These are phyloP conservation scores for Backusella psychrophila DNA, from an alignment of 192 early-diverging fungal species.

Conservation along the genomic window DNA sequence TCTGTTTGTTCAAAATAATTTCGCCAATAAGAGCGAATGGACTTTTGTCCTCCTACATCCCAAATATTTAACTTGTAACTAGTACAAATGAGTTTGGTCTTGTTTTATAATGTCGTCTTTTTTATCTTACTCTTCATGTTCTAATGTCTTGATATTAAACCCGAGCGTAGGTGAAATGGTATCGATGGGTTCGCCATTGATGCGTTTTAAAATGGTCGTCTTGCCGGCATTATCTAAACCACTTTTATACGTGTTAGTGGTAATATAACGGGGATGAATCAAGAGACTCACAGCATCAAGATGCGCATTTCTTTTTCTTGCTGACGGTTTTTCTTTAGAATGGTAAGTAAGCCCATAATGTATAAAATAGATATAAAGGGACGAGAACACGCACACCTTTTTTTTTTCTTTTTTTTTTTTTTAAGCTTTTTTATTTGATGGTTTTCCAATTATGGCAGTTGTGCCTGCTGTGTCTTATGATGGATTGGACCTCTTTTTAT, in stretches of 20 bases:
- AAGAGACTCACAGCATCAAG: constrained; percentile 70
- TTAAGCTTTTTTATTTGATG: background rate
- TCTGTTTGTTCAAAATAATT: constrained; percentile 99
- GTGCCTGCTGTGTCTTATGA: background rate
- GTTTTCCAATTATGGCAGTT: background rate
- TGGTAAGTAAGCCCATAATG: constrained; percentile 91
- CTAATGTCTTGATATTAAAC: constrained; percentile 96
- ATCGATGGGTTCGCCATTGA: constrained; percentile 90
- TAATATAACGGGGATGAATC: background rate
- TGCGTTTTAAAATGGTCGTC: constrained; percentile 94
- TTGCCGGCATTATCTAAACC: constrained; percentile 99
- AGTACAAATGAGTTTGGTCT: background rate
- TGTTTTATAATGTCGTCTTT: background rate
- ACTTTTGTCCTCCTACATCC: constrained; percentile 97
- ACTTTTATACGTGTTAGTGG: constrained; percentile 28
- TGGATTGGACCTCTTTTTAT: no score
- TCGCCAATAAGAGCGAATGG: constrained; percentile 96
- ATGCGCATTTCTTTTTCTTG: constrained; percentile 95
- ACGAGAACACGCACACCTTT: background rate
- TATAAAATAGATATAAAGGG: background rate
- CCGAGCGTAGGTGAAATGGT: constrained; percentile 95
- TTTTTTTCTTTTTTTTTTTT: no score
- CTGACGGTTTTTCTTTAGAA: constrained; percentile 87
- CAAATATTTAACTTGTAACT: constrained; percentile 37
- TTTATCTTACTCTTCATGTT: constrained; percentile 65